Percentiles rank a stretch among this genome's conserved stretches.
Evolutionary conservation across 441 rosid species (phyloP).

Genomic region (Corymbia calophylla): DNA sequence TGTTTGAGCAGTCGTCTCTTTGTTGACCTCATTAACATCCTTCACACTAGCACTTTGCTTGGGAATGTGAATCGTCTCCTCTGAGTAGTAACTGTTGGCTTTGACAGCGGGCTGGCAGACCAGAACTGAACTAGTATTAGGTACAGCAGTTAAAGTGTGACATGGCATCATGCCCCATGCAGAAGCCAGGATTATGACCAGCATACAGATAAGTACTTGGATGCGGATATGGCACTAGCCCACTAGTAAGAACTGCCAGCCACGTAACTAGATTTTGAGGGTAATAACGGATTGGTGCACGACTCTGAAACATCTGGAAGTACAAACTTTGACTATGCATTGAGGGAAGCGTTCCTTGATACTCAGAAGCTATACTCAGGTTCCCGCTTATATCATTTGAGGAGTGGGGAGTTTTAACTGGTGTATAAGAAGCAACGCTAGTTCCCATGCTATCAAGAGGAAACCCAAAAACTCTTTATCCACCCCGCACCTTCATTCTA

Average conservation of each 20-base stretch:
- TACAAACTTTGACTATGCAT: neutral
- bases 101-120: too few relatives aligned
- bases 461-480: too few relatives aligned
- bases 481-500: too few relatives aligned
- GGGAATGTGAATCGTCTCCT: conserved; percentile 25
- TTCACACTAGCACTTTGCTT: conserved; percentile 17
- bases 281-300: neutral
- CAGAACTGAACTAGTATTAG: too few relatives aligned
- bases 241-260: neutral
- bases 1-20: conserved; percentile 17
- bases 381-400: neutral
- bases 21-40: neutral
- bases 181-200: neutral
- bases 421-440: too few relatives aligned
- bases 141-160: too few relatives aligned
- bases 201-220: neutral
- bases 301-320: neutral
- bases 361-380: neutral
- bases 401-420: too few relatives aligned
- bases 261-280: neutral
- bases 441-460: too few relatives aligned
- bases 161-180: too few relatives aligned
- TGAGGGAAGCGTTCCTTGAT: neutral
- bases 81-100: neutral
- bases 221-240: neutral